These are phyloP conservation scores for Fusarium sterilihyphosum DNA, from an alignment of 2,329 filamentous ascomycete species.

Conservation along the genomic window DNA sequence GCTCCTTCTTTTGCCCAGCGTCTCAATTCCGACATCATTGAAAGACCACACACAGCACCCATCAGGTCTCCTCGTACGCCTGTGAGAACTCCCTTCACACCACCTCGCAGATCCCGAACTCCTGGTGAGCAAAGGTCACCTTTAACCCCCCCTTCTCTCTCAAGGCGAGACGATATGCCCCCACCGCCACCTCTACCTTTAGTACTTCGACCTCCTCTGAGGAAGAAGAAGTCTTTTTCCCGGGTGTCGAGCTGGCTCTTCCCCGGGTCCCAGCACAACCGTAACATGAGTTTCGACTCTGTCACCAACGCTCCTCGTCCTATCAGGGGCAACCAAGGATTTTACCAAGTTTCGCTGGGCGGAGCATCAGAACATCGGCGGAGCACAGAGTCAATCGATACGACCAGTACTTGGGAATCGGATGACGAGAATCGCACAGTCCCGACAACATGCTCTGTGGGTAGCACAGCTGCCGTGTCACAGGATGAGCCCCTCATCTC, in stretches of 20 bases:
- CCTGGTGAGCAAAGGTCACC: slow-evolving; percentile 45
- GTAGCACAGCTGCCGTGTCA: slow-evolving; percentile 54
- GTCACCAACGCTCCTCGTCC: slow-evolving; percentile 66
- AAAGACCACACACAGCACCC: slow-evolving; percentile 49
- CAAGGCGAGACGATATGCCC: slow-evolving; percentile 48
- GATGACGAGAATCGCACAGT: slow-evolving; percentile 56
- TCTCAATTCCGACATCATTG: slow-evolving; percentile 57
- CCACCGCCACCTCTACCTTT: slow-evolving; percentile 67
- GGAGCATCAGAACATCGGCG: slow-evolving; percentile 43
- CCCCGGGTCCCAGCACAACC: slow-evolving; percentile 51
- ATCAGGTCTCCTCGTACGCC: slow-evolving; percentile 48
- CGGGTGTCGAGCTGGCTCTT: slow-evolving; percentile 70
- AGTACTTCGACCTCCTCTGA: slow-evolving; percentile 66
- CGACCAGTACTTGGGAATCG: slow-evolving; percentile 62
- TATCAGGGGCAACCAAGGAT: slow-evolving; percentile 62
- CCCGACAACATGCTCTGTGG: slow-evolving; percentile 61
- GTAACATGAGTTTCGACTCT: slow-evolving; percentile 57
- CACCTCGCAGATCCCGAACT: slow-evolving; percentile 43
- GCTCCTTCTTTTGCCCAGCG: slow-evolving; percentile 68
- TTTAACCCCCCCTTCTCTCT: slow-evolving; percentile 39
- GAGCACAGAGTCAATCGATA: slow-evolving; percentile 59
- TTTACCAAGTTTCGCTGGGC: slow-evolving; percentile 63
- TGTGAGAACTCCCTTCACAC: slow-evolving; percentile 46
- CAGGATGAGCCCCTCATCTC: slow-evolving; percentile 54
- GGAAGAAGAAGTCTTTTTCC: slow-evolving; percentile 75